A percentile compares a stretch with the other conserved stretches of the same genome.
These are phyloP conservation scores for Triticum dicoccoides DNA, from an alignment of 176 grass and related monocot genomes.

Conservation along the genomic window DNA sequence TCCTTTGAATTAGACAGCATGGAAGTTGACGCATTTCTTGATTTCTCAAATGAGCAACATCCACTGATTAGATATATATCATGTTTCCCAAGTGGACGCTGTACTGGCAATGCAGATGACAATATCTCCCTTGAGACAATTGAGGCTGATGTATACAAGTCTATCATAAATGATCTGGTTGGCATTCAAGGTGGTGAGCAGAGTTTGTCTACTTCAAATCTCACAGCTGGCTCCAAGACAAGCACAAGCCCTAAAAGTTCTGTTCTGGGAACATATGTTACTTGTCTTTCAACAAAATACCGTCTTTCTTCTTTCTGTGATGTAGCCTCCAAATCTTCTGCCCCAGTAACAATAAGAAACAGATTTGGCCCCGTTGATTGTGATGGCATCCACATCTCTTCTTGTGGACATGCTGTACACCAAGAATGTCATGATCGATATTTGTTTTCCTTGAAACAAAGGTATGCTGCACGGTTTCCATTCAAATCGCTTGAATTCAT, in stretches of 20 bases:
- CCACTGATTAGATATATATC: conserved; percentile 57
- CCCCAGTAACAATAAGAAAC: conserved; percentile 36
- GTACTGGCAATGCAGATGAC: conserved; percentile 31
- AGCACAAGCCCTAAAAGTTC: conserved; percentile 58
- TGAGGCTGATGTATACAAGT: conserved; percentile 59
- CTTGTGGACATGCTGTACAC: conserved; percentile 97
- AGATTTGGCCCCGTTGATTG: conserved; percentile 81
- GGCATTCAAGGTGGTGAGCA: conserved; percentile 39
- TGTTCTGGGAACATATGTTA: conserved; percentile 75
- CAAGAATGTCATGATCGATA: conserved; percentile 96
- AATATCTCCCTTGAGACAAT: conserved; percentile 47
- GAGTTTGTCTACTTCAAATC: conserved; percentile 25
- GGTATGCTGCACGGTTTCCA: conserved; percentile 42
- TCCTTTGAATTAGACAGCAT: conserved; percentile 62
- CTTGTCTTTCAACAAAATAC: conserved; percentile 62
- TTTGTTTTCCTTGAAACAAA: conserved; percentile 94
- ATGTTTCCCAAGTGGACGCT: conserved; percentile 36
- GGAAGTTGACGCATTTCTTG: conserved; percentile 56
- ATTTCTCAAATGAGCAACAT: conserved; percentile 59
- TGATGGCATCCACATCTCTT: conserved; percentile 94
- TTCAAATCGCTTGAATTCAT: not conserved
- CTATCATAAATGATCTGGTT: conserved; percentile 47
- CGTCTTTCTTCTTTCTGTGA: conserved; percentile 40
- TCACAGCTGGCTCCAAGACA: conserved; percentile 48
- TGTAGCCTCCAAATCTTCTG: conserved; percentile 41